phyloP scores from a whole-genome alignment of 768 basidiomycete genomes.

The Tylopilus sp. region DNA sequence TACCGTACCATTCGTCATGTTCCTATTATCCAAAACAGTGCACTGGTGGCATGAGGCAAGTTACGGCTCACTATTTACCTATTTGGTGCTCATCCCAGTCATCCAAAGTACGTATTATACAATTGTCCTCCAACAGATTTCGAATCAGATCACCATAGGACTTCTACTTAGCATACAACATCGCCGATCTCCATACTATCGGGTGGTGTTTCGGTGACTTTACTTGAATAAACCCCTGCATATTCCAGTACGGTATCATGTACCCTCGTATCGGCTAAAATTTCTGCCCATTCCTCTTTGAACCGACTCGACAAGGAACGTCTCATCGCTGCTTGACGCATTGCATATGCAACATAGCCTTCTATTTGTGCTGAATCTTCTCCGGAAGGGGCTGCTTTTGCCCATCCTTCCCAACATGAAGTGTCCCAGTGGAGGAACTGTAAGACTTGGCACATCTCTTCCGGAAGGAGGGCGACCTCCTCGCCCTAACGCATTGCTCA shows the following conservation, averaged over 20 bases:
- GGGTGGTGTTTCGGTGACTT: too few species aligned
- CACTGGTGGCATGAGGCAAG: too few species aligned
- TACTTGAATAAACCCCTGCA: background rate
- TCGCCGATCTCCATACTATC: background rate
- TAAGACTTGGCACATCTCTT: background rate
- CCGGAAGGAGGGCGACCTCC: background rate
- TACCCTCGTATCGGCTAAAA: background rate
- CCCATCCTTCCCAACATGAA: background rate
- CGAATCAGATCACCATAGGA: too few species aligned
- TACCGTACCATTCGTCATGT: too few species aligned
- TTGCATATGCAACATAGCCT: background rate
- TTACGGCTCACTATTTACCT: too few species aligned
- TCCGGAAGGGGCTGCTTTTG: background rate
- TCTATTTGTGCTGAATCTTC: background rate
- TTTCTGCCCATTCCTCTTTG: background rate
- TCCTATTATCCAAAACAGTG: too few species aligned
- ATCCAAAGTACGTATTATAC: too few species aligned
- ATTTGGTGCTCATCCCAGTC: too few species aligned
- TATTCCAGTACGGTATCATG: background rate
- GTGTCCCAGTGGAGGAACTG: background rate
- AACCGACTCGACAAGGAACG: background rate
- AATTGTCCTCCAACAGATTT: too few species aligned
- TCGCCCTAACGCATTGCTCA: background rate
- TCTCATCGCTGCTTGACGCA: background rate
- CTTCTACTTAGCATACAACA: background rate